phyloP scores from a whole-genome alignment of 176 grass and related monocot genomes.

The Puya raimondii region DNA sequence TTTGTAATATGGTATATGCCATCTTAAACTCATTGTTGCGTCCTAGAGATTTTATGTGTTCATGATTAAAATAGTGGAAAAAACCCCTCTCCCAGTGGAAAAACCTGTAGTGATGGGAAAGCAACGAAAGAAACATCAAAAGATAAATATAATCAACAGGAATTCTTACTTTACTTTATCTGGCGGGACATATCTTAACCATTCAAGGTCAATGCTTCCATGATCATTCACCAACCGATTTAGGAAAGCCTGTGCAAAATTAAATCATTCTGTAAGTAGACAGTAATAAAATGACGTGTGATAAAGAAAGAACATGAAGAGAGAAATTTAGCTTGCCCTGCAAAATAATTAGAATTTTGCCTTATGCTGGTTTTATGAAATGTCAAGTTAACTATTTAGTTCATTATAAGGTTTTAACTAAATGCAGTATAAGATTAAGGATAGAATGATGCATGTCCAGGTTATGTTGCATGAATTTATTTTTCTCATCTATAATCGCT shows the following conservation, averaged over 20 bases:
- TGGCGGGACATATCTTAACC: slow-evolving; percentile 62
- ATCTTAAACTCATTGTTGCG: neutral
- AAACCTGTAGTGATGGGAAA: neutral
- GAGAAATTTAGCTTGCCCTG: neutral
- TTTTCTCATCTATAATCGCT: no score
- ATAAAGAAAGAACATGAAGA: neutral
- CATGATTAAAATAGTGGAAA: no score
- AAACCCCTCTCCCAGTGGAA: no score
- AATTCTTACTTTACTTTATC: slow-evolving; percentile 75
- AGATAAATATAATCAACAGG: slow-evolving; percentile 16
- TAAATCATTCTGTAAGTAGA: slow-evolving; percentile 21
- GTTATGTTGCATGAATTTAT: no score
- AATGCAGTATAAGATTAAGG: no score
- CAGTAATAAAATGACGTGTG: neutral
- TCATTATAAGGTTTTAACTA: no score
- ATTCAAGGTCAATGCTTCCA: slow-evolving; percentile 94
- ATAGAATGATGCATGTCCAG: no score
- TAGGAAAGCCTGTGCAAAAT: slow-evolving; percentile 62
- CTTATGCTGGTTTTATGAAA: neutral
- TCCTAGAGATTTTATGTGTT: no score
- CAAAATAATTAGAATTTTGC: neutral
- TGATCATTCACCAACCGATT: slow-evolving; percentile 84
- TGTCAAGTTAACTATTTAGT: no score
- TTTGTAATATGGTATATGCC: neutral
- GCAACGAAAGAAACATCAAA: neutral